A percentile compares a stretch with the other conserved stretches of the same genome.
Conservation (phyloP, 2,329 filamentous ascomycete species). For the Pseudopithomyces maydicus region DNA sequence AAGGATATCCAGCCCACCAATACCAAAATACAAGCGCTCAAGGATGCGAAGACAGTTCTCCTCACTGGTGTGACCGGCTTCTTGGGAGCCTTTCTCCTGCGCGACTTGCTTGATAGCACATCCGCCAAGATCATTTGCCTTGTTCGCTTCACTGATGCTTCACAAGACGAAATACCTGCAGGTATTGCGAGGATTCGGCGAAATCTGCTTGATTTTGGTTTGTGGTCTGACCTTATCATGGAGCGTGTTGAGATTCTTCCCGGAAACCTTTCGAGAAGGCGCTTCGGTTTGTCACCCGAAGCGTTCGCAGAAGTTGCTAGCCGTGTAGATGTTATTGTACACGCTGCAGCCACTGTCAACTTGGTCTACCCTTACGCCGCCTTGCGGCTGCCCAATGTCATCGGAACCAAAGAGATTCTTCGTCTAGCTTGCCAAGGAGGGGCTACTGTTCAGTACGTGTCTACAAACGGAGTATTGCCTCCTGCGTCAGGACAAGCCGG, state of each 20-base stretch:
- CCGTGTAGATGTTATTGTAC: constrained; percentile 74
- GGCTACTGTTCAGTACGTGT: constrained; percentile 77
- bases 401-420: constrained; percentile 77
- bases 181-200: constrained; percentile 75
- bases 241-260: constrained; percentile 78
- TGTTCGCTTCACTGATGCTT: constrained; percentile 72
- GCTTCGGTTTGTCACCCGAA: constrained; percentile 69
- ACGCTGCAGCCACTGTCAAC: constrained; percentile 74
- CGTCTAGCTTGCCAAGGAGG: constrained; percentile 70
- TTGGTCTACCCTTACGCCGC: constrained; percentile 82
- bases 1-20: constrained; percentile 68
- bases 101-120: constrained; percentile 69
- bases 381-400: constrained; percentile 73
- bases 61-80: constrained; percentile 79
- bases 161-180: constrained; percentile 65
- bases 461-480: constrained; percentile 79
- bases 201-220: constrained; percentile 76
- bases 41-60: constrained; percentile 70
- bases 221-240: constrained; percentile 78
- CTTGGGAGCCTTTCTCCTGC: constrained; percentile 74
- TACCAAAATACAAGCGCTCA: constrained; percentile 62
- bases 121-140: constrained; percentile 73
- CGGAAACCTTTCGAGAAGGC: constrained; percentile 71
- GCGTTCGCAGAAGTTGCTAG: constrained; percentile 68
- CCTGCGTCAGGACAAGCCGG: constrained; percentile 64